Percentiles rank a stretch among this genome's conserved stretches.
These are phyloP conservation scores for Fusarium begoniae DNA, from an alignment of 2,329 filamentous ascomycete species.

Conservation along the genomic window DNA sequence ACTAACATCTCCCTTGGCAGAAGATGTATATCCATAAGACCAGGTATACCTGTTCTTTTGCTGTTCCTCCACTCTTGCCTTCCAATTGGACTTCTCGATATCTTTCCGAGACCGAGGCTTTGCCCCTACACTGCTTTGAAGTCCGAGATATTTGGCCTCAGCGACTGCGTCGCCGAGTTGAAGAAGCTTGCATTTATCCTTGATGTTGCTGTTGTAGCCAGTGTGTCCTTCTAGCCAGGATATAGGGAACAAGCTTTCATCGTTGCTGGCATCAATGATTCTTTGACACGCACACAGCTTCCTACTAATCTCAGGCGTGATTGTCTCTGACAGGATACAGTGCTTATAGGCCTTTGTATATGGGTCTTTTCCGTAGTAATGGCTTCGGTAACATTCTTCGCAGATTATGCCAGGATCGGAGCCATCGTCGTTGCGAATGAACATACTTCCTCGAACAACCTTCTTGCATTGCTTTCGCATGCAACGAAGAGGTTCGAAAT, in stretches of 20 bases:
- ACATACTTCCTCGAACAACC: conserved; percentile 34
- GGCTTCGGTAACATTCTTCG: conserved; percentile 27
- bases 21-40: background rate
- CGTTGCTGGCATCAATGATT: background rate
- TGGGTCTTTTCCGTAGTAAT: conserved; percentile 13
- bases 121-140: conserved; percentile 23
- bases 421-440: conserved; percentile 1
- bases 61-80: background rate
- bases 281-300: conserved; percentile 26
- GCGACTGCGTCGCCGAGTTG: conserved; percentile 22
- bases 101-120: conserved; percentile 8
- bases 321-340: conserved; percentile 18
- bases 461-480: conserved; percentile 24
- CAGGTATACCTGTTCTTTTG: background rate
- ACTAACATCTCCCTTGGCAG: background rate
- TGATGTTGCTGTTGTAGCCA: background rate
- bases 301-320: conserved; percentile 28
- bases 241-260: conserved; percentile 16
- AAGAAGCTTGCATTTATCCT: conserved; percentile 14
- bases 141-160: conserved; percentile 27
- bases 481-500: conserved; percentile 28
- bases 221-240: conserved; percentile 1
- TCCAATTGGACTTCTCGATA: background rate
- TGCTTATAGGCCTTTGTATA: conserved; percentile 34
- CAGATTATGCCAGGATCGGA: conserved; percentile 19